Percentiles rank a stretch among this genome's conserved stretches.
phyloP scores from a whole-genome alignment of 1,139 yeast genomes.

The Candida sanyaensis region DNA sequence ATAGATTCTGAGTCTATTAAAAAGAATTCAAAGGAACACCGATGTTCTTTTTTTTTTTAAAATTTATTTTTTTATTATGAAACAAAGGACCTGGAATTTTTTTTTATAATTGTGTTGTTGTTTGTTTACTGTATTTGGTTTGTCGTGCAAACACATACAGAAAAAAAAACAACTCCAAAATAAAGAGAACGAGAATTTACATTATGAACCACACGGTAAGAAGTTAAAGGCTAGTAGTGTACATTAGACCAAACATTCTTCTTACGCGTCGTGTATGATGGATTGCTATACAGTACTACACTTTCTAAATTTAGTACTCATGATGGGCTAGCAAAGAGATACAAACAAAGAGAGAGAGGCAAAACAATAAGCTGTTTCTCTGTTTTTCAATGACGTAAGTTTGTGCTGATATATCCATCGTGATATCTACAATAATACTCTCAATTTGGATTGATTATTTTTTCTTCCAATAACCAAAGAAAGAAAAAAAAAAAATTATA shows the following conservation, averaged over 20 bases:
- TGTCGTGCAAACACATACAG: too few relatives aligned
- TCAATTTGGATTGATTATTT: background rate
- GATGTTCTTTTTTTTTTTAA: background rate
- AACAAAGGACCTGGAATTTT: background rate
- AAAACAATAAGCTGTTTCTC: too few relatives aligned
- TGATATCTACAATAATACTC: too few relatives aligned
- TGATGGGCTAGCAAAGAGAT: too few relatives aligned
- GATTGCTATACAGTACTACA: background rate
- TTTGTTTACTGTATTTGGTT: too few relatives aligned
- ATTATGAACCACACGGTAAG: background rate
- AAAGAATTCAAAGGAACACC: background rate
- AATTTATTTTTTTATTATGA: background rate
- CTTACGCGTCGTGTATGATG: background rate
- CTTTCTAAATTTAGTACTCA: slow-evolving; percentile 1
- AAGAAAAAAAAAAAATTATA: background rate
- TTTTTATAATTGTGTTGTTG: too few relatives aligned
- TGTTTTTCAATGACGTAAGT: background rate
- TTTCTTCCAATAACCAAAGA: background rate
- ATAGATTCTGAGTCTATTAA: background rate
- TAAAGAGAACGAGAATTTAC: too few relatives aligned
- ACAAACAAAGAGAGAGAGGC: too few relatives aligned
- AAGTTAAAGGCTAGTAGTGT: background rate
- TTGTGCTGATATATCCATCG: too few relatives aligned
- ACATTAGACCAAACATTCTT: background rate
- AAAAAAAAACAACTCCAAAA: too few relatives aligned